phyloP scores from a whole-genome alignment of 331 rosid species.

The Quercus phellos region DNA sequence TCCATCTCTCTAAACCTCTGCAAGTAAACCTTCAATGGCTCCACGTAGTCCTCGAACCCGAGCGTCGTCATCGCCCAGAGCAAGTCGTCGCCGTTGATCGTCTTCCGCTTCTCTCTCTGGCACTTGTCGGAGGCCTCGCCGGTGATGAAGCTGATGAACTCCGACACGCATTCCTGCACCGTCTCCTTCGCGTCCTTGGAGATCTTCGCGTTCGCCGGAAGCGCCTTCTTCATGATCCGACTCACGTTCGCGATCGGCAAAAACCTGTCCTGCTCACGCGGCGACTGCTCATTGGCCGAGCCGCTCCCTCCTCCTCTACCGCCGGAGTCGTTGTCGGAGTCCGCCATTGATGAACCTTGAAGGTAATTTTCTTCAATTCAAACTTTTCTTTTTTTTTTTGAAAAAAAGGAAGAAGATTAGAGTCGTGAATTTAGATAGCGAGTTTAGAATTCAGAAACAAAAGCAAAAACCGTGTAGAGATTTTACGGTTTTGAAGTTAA shows the following conservation, averaged over 20 bases:
- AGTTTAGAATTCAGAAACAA: no score
- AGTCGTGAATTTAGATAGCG: no score
- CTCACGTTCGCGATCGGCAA: constrained; percentile 87
- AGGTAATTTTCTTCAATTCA: not conserved
- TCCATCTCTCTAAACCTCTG: constrained; percentile 80
- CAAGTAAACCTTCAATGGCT: constrained; percentile 69
- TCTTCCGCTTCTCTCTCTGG: constrained; percentile 87
- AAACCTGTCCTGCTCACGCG: constrained; percentile 73
- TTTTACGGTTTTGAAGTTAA: no score
- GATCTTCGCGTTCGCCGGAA: constrained; percentile 91
- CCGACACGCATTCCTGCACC: constrained; percentile 90
- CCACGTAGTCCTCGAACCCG: constrained; percentile 81
- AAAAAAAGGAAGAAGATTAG: no score
- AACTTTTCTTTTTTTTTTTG: no score
- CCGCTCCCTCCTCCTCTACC: constrained; percentile 35
- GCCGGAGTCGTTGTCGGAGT: constrained; percentile 85
- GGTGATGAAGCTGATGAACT: constrained; percentile 87
- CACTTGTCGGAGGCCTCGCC: constrained; percentile 96
- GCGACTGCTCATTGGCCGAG: constrained; percentile 48
- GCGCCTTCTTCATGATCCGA: constrained; percentile 86
- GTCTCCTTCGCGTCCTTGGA: constrained; percentile 92
- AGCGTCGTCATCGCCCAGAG: constrained; percentile 93
- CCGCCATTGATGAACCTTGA: constrained; percentile 49
- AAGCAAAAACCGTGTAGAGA: no score
- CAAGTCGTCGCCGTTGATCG: constrained; percentile 87